These are phyloP conservation scores for Podila epigama DNA, from an alignment of 192 early-diverging fungal species.

Conservation along the genomic window DNA sequence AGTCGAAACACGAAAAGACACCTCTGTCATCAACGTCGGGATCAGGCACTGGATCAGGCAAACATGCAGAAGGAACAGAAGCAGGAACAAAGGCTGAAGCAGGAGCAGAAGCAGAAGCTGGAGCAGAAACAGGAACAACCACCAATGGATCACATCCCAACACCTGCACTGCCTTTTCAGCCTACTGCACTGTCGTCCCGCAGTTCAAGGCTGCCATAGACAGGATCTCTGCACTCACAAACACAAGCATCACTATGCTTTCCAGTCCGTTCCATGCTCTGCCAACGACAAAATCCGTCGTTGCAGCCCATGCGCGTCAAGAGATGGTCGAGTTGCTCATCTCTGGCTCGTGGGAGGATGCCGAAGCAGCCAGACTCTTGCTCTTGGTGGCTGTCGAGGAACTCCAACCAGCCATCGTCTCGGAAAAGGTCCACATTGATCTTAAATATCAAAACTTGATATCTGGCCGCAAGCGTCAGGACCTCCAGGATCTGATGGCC, in stretches of 20 bases:
- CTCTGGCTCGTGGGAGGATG: constrained; percentile 45
- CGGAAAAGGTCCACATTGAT: constrained; percentile 39
- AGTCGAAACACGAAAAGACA: no score
- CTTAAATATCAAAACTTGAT: constrained; percentile 72
- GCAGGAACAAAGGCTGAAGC: not conserved
- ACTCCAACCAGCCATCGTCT: constrained; percentile 17
- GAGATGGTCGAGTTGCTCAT: constrained; percentile 41
- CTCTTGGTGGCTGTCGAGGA: constrained; percentile 34
- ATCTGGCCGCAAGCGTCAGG: constrained; percentile 67
- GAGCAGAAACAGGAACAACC: not conserved
- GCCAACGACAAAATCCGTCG: constrained; percentile 26
- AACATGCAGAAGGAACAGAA: no score
- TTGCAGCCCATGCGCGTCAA: constrained; percentile 36
- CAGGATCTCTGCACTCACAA: constrained; percentile 27
- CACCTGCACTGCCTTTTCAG: constrained; percentile 5
- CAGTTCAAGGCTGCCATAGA: constrained; percentile 35
- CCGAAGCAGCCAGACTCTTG: constrained; percentile 31
- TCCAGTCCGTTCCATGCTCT: constrained; percentile 44
- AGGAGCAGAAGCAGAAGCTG: not conserved
- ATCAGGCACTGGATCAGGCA: no score
- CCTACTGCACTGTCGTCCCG: constrained; percentile 25
- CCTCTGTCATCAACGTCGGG: no score
- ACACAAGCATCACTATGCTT: constrained; percentile 29
- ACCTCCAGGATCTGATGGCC: constrained; percentile 72
- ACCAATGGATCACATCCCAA: not conserved